Evolutionary conservation across 176 grass and related monocot genomes (phyloP), one percentile per base, ranked within the genome.

Genomic region (Eremochloa ophiuroides): DNA sequence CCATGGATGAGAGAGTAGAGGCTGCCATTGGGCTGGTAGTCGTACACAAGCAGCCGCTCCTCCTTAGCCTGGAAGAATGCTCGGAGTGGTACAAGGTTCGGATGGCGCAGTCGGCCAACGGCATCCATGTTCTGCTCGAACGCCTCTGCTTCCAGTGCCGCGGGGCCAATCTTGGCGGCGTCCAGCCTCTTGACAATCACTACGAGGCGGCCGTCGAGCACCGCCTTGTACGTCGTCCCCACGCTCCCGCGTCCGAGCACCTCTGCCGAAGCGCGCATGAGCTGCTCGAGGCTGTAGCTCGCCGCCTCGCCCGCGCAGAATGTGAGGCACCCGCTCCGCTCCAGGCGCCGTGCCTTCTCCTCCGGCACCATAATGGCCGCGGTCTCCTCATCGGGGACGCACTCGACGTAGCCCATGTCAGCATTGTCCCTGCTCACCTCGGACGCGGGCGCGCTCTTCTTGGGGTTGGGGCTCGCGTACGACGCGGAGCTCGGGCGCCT

Each of bases 61-160:
- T 99, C 93, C 82, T 99, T 99, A 1, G 97, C 93, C 81, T 99
- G 97, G 76, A 99, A 99, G 79, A 91, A 99, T 0, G 97, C 91
- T 14, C 91, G 84, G 33, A 99, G 82, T 0, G 93, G 82, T 37
- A 99, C 97, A 46, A 99, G 79, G 81, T 99, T 99, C 0, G 93
- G 93, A 79, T 99, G 97, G 66, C 93, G 86, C 29, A 99, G 89
- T 69, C 91, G 92, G 2, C 97, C 97, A 23, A 95, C 91, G 0
- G 78, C 89, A 16, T 96, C 97, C 97, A 99, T 99, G 87, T 96
- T 90, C 81, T 83, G 91, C 72, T 99, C 97, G 59, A 99, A 99
- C 41, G 83, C 60, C 80, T 95, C 93, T 11, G 90, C 83, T 37
- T 90, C 97, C 7, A 85, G 62, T 0, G 84, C 84, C 0, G 85